Conservation (phyloP, 2,329 filamentous ascomycete genomes). For the Lasiodiplodia sp. region DNA sequence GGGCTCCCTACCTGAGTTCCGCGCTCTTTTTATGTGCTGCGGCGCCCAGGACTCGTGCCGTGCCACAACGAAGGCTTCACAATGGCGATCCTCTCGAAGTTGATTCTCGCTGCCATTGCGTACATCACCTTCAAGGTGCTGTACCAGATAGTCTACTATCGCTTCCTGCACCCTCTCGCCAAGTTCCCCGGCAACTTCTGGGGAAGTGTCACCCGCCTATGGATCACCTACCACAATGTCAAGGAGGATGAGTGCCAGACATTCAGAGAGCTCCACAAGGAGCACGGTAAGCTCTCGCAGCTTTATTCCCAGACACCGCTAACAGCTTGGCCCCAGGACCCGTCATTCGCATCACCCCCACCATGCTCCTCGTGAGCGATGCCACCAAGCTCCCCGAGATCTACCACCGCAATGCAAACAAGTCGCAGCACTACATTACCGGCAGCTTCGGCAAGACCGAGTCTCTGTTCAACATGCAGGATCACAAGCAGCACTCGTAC, state of each 20-base stretch:
- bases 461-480: slow-evolving; percentile 65
- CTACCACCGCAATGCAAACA: slow-evolving; percentile 63
- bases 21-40: slow-evolving; percentile 15
- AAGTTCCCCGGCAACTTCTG: slow-evolving; percentile 64
- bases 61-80: slow-evolving; percentile 9
- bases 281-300: slow-evolving; percentile 52
- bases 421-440: slow-evolving; percentile 66
- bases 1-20: slow-evolving; percentile 7
- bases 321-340: slow-evolving; percentile 49
- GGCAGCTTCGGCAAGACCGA: slow-evolving; percentile 64
- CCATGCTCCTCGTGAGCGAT: slow-evolving; percentile 61
- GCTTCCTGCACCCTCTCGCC: slow-evolving; percentile 60
- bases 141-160: slow-evolving; percentile 51
- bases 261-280: slow-evolving; percentile 53
- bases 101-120: slow-evolving; percentile 29
- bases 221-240: slow-evolving; percentile 61
- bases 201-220: slow-evolving; percentile 60
- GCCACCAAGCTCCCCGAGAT: slow-evolving; percentile 63
- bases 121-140: slow-evolving; percentile 33
- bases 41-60: background rate
- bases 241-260: slow-evolving; percentile 55
- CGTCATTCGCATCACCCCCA: slow-evolving; percentile 61
- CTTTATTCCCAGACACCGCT: background rate
- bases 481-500: slow-evolving; percentile 58
- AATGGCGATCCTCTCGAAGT: slow-evolving; percentile 24